These are phyloP conservation scores for Yamadazyma spencermartinsiae DNA, from an alignment of 1,139 yeast genomes.

Conservation along the genomic window DNA sequence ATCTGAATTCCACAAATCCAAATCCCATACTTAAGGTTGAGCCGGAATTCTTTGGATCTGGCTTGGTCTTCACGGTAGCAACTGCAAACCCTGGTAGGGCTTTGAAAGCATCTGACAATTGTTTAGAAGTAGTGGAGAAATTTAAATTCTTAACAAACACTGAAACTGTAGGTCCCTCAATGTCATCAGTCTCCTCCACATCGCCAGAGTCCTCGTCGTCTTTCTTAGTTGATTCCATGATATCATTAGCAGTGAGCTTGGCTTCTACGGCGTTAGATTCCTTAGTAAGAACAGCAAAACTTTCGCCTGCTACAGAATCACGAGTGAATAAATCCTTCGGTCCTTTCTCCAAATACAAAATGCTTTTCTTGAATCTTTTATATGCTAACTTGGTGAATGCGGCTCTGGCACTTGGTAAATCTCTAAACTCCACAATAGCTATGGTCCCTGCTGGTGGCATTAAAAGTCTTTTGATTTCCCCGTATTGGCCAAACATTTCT, in stretches of 20 bases:
- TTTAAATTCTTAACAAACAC: conserved; percentile 90
- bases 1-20: conserved; percentile 89
- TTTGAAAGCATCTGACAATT: conserved; percentile 62
- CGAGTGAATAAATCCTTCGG: conserved; percentile 78
- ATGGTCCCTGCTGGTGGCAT: conserved; percentile 98
- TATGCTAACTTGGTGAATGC: conserved; percentile 89
- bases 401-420: conserved; percentile 78
- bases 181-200: conserved; percentile 40
- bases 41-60: conserved; percentile 75
- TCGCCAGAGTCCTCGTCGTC: conserved; percentile 17
- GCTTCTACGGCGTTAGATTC: conserved; percentile 32
- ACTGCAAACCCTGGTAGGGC: conserved; percentile 75
- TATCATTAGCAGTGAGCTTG: conserved; percentile 29
- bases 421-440: conserved; percentile 91
- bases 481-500: conserved; percentile 77
- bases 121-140: conserved; percentile 69
- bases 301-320: conserved; percentile 48
- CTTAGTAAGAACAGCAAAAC: conserved; percentile 14
- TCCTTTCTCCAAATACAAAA: conserved; percentile 89
- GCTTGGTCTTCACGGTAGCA: conserved; percentile 84
- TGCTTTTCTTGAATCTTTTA: conserved; percentile 81
- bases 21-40: conserved; percentile 88
- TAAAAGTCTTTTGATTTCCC: conserved; percentile 74
- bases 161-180: conserved; percentile 76
- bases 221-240: conserved; percentile 19